Evolutionary conservation across 202 grass and related monocot species (phyloP).

Genomic region (Panicum virgatum): DNA sequence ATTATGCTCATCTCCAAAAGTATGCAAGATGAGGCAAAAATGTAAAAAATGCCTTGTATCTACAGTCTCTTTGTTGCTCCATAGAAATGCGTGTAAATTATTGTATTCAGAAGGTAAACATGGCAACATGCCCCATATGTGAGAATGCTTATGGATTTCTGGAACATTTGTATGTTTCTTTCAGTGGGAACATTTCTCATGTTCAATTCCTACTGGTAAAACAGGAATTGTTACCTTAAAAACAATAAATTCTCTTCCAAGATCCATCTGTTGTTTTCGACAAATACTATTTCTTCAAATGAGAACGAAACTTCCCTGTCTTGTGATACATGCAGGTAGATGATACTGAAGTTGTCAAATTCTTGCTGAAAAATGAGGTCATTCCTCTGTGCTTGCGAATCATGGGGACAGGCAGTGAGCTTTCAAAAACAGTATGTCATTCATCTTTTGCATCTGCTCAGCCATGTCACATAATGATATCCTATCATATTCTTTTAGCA

Average conservation of each 20-base stretch:
- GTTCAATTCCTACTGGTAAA: background rate
- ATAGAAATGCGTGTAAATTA: background rate
- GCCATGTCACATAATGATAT: background rate
- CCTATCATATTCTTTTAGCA: background rate
- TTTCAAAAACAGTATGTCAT: constrained; percentile 70
- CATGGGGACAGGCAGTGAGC: constrained; percentile 76
- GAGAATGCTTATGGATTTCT: background rate
- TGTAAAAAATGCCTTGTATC: background rate
- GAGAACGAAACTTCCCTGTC: constrained; percentile 6
- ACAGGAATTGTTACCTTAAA: background rate
- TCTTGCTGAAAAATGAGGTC: constrained; percentile 65
- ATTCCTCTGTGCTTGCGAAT: constrained; percentile 68
- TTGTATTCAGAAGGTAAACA: background rate
- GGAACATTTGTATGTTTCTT: background rate
- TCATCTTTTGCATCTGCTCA: constrained; percentile 16
- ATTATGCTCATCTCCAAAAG: background rate
- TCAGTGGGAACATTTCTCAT: background rate
- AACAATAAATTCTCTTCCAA: background rate
- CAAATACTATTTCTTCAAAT: constrained; percentile 18
- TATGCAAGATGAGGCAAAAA: background rate
- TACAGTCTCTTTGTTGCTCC: background rate
- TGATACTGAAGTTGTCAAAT: constrained; percentile 61
- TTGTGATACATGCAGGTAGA: constrained; percentile 48
- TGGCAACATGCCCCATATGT: background rate
- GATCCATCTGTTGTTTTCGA: constrained; percentile 8